These are phyloP conservation scores for Hypoxylon trugodes DNA, from an alignment of 495 filamentous ascomycete species.

Conservation along the genomic window DNA sequence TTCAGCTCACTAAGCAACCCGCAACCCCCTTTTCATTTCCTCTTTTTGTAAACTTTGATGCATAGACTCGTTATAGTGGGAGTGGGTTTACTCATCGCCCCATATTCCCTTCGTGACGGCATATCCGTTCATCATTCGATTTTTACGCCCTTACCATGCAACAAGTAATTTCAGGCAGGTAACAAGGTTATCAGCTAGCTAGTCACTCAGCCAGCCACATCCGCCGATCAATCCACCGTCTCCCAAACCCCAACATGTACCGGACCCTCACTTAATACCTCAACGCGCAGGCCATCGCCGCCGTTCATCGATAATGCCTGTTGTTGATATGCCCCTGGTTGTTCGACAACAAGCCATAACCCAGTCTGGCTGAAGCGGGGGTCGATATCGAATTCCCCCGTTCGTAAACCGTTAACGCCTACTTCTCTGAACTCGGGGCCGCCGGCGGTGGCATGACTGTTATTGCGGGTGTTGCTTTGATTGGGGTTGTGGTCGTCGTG, in stretches of 20 bases:
- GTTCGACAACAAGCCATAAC: slow-evolving; percentile 82
- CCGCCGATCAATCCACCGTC: slow-evolving; percentile 41
- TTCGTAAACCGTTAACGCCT: slow-evolving; percentile 68
- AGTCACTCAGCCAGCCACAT: neutral
- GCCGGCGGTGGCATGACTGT: too few relatives aligned
- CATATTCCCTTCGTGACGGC: too few relatives aligned
- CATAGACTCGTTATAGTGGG: too few relatives aligned
- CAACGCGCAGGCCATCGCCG: slow-evolving; percentile 68
- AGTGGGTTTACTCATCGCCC: too few relatives aligned
- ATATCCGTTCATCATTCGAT: too few relatives aligned
- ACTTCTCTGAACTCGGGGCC: slow-evolving; percentile 75
- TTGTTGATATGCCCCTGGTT: slow-evolving; percentile 56
- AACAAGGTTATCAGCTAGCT: too few relatives aligned
- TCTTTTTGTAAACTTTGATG: too few relatives aligned
- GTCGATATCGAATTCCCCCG: slow-evolving; percentile 73
- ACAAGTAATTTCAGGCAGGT: too few relatives aligned
- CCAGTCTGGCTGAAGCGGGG: slow-evolving; percentile 64
- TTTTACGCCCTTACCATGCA: too few relatives aligned
- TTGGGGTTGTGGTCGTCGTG: slow-evolving; percentile 32
- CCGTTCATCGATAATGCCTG: slow-evolving; percentile 48
- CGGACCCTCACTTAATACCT: slow-evolving; percentile 71
- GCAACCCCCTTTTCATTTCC: too few relatives aligned
- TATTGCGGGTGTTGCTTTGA: slow-evolving; percentile 10
- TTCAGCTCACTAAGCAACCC: too few relatives aligned
- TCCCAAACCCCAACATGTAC: slow-evolving; percentile 68